Conservation (phyloP, 306 rosid species). For the Castanopsis chinensis region DNA sequence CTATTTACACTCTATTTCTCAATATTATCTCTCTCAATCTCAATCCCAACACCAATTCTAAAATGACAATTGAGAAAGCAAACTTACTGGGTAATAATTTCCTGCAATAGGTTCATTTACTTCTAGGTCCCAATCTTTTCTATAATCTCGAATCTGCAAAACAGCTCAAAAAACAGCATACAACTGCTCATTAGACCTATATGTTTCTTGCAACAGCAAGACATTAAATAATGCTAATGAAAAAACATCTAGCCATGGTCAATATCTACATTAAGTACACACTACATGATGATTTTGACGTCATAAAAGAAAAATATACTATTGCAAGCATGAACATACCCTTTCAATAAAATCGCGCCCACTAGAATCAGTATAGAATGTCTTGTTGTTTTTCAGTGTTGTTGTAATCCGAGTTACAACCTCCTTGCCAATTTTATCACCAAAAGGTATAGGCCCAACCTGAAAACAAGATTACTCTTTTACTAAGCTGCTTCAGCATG, state of each 20-base stretch:
- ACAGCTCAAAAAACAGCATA: neutral
- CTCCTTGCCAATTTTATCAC: slow-evolving; percentile 83
- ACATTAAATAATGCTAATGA: neutral
- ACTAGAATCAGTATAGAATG: slow-evolving; percentile 86
- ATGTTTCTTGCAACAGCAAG: no score
- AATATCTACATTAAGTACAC: neutral
- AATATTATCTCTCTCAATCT: no score
- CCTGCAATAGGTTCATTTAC: slow-evolving; percentile 89
- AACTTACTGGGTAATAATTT: slow-evolving; percentile 84
- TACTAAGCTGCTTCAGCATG: neutral
- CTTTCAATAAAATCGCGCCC: slow-evolving; percentile 91
- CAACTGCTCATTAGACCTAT: neutral
- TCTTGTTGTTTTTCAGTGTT: slow-evolving; percentile 57
- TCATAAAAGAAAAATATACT: no score
- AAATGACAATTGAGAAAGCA: neutral
- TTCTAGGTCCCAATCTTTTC: slow-evolving; percentile 71
- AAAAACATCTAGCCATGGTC: neutral
- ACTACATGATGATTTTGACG: no score
- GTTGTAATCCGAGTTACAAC: slow-evolving; percentile 64
- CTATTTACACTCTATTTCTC: no score
- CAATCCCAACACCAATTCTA: no score
- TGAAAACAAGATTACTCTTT: neutral
- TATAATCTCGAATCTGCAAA: slow-evolving; percentile 64
- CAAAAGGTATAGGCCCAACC: slow-evolving; percentile 93
- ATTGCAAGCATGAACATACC: slow-evolving; percentile 30